Evolutionary conservation across 2,329 filamentous ascomycete genomes (phyloP).

Genomic region (Cladosporium austrohemisphaericum): DNA sequence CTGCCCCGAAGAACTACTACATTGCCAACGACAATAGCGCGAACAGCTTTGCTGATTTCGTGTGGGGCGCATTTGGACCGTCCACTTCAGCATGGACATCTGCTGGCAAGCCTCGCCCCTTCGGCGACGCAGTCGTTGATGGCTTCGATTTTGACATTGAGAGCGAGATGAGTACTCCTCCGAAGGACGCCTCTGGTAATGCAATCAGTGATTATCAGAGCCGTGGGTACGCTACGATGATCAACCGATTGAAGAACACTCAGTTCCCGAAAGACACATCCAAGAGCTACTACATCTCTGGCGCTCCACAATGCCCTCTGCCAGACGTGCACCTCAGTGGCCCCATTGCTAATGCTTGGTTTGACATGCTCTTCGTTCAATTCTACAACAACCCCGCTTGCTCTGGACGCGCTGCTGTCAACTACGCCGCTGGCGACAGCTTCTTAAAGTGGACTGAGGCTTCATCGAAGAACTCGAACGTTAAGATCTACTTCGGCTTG

Average conservation of each 20-base stretch:
- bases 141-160: conserved; percentile 54
- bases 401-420: conserved; percentile 43
- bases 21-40: conserved; percentile 41
- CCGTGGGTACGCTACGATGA: conserved; percentile 40
- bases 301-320: conserved; percentile 46
- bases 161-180: conserved; percentile 26
- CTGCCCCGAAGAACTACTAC: conserved; percentile 38
- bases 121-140: conserved; percentile 48
- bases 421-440: conserved; percentile 38
- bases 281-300: conserved; percentile 48
- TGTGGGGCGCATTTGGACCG: conserved; percentile 46
- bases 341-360: conserved; percentile 37
- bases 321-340: conserved; percentile 42
- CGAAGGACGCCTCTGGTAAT: conserved; percentile 31
- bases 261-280: conserved; percentile 36
- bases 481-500: conserved; percentile 55
- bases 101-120: conserved; percentile 39
- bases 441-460: conserved; percentile 45
- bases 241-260: conserved; percentile 43
- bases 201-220: conserved; percentile 32
- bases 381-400: conserved; percentile 47
- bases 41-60: conserved; percentile 40
- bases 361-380: conserved; percentile 45
- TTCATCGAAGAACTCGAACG: conserved; percentile 34
- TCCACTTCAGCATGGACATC: conserved; percentile 32